Conservation (phyloP, 768 basidiomycete genomes). For the Tylopilus vinaceipallidus region DNA sequence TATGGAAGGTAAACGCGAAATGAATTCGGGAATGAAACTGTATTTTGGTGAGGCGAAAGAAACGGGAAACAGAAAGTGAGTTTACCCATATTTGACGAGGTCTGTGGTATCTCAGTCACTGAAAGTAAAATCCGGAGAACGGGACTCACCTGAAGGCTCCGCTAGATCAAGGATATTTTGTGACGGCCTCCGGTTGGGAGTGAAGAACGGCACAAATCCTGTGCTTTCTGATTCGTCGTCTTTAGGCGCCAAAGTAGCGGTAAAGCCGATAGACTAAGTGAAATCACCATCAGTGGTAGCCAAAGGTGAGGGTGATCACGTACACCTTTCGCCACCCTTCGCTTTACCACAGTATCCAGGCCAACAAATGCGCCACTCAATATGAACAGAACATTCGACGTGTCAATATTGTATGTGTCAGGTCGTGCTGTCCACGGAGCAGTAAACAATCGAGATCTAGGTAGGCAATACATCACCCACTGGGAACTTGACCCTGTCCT, state of each 20-base stretch:
- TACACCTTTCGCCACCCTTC: constrained; percentile 82
- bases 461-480: constrained; percentile 13
- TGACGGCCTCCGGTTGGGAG: constrained; percentile 60
- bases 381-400: constrained; percentile 92
- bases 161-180: constrained; percentile 62
- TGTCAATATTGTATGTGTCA: constrained; percentile 77
- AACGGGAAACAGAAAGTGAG: neutral
- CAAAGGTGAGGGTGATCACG: constrained; percentile 28
- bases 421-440: constrained; percentile 45
- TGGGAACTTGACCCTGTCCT: constrained; percentile 36
- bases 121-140: neutral
- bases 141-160: constrained; percentile 59
- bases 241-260: constrained; percentile 46
- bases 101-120: constrained; percentile 42
- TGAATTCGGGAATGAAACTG: constrained; percentile 93
- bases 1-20: constrained; percentile 90
- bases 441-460: neutral
- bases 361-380: constrained; percentile 95
- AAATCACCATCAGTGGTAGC: neutral
- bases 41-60: constrained; percentile 3
- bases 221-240: constrained; percentile 36
- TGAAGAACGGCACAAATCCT: constrained; percentile 68
- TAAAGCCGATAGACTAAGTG: constrained; percentile 85
- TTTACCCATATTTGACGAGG: constrained; percentile 79
- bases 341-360: constrained; percentile 76